phyloP scores from a whole-genome alignment of 1,284 basidiomycete genomes.

The Chondrostereum purpureum region DNA sequence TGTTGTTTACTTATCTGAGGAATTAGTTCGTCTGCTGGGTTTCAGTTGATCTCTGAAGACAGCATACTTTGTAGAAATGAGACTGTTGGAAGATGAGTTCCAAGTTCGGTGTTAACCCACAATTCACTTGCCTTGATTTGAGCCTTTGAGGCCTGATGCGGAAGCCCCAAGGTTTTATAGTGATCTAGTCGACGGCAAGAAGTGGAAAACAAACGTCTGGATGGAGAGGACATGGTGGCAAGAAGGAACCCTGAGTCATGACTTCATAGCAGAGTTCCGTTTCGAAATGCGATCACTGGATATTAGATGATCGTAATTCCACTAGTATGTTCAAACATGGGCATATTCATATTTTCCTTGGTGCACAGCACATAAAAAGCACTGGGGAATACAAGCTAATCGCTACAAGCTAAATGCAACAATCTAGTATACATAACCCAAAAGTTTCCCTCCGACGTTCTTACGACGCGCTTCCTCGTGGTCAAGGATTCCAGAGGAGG shows the following conservation, averaged over 20 bases:
- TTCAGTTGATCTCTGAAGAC: background rate
- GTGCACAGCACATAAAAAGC: background rate
- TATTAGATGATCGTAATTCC: background rate
- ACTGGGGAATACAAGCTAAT: too few relatives aligned
- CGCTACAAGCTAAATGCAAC: background rate
- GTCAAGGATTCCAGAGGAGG: conserved; percentile 97
- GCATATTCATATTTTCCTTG: background rate
- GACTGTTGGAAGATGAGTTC: conserved; percentile 22
- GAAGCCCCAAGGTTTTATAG: conserved; percentile 36
- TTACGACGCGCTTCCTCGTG: conserved; percentile 99
- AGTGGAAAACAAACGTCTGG: conserved; percentile 3
- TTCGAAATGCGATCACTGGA: background rate
- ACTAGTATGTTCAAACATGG: background rate
- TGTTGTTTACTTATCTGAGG: conserved; percentile 37
- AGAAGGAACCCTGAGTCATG: too few relatives aligned
- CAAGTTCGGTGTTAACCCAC: background rate
- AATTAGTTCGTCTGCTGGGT: conserved; percentile 3
- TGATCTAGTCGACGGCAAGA: conserved; percentile 20
- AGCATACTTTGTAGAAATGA: conserved; percentile 35
- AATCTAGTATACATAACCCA: conserved; percentile 77
- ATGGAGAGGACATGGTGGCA: background rate
- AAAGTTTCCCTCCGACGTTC: conserved; percentile 90
- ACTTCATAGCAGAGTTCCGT: background rate
- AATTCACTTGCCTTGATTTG: conserved; percentile 34
- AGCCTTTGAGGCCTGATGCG: conserved; percentile 31